Evolutionary conservation across 768 basidiomycete genomes (phyloP).

Genomic region (Leccinum subgranulosum): DNA sequence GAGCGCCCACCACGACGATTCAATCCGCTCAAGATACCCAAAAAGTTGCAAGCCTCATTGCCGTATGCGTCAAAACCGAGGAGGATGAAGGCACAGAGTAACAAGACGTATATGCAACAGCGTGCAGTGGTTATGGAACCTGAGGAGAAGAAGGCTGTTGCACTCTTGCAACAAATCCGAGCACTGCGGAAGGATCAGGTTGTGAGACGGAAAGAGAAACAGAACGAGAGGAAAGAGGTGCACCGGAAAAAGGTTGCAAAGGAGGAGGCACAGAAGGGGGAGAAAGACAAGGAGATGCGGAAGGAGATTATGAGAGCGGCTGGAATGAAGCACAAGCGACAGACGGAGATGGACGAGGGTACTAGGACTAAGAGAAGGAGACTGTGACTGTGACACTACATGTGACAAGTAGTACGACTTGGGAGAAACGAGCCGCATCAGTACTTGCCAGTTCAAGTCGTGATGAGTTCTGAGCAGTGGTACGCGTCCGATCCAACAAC

Average conservation of each 20-base stretch:
- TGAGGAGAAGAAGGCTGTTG: constrained; percentile 90
- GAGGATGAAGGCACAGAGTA: constrained; percentile 68
- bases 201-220: constrained; percentile 74
- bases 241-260: constrained; percentile 72
- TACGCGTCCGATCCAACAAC: constrained; percentile 11
- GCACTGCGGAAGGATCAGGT: constrained; percentile 90
- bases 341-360: constrained; percentile 59
- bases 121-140: constrained; percentile 94
- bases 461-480: constrained; percentile 24
- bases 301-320: constrained; percentile 72
- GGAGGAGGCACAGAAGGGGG: constrained; percentile 55
- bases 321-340: constrained; percentile 71
- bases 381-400: constrained; percentile 21
- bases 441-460: not conserved
- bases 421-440: too few relatives aligned
- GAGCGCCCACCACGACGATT: constrained; percentile 81
- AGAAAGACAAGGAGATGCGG: constrained; percentile 73
- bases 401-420: constrained; percentile 9
- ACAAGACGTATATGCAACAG: constrained; percentile 87
- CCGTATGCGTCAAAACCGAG: constrained; percentile 95
- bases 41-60: constrained; percentile 84
- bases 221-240: constrained; percentile 69
- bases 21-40: constrained; percentile 85
- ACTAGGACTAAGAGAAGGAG: constrained; percentile 50
- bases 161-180: constrained; percentile 89